Evolutionary conservation across 2,329 filamentous ascomycete species (phyloP), one percentile per base, ranked within the genome.

Genomic region (Phyllachora maydis): DNA sequence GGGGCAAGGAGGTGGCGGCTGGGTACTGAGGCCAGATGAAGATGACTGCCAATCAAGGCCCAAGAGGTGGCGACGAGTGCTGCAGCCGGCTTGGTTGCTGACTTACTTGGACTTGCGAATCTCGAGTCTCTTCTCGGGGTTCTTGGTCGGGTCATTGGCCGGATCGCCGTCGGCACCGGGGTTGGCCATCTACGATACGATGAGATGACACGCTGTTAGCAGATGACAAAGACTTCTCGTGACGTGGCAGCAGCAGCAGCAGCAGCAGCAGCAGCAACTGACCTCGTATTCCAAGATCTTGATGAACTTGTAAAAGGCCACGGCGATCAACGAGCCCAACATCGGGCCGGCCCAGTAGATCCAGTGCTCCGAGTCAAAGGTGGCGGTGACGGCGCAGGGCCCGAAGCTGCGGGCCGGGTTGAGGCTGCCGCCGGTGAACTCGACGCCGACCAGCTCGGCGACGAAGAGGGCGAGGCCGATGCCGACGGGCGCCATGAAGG

Each of bases 391-490:
- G 15, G 57, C 52, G 30, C 45, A 51, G 2, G 50, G 52, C 1
- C 51, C 51, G 17, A 56, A 44, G 19, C 45, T 52, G n/a, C 50
- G 43, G 5, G 46, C 50, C 7, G 50, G 50, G 28, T 56, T 56
- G 16, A 56, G 35, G 0, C 45, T 47, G n/a, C 45, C 50, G 8
- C 46, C 43, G 5, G 50, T 53, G 21, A 44, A 52, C 26, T 43
- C 48, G 5, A 53, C 41, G 4, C 49, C 49, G 8, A 42, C 33
- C 14, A 50, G 32, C 34, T 49, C 31, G 1, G 42, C 40, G 14
- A 76, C 51, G 35, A 77, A 75, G 11, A 77, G 50, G 0, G 68
- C 47, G 2, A 76, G 42, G 0, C 71, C 71, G 31, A 78, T 74
- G 0, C 65, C 70, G 0, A 77, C 44, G 0, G 71, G 71, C 0